These are phyloP conservation scores for Umbelopsis isabellina DNA, from an alignment of 192 early-diverging fungal genomes.

Conservation along the genomic window DNA sequence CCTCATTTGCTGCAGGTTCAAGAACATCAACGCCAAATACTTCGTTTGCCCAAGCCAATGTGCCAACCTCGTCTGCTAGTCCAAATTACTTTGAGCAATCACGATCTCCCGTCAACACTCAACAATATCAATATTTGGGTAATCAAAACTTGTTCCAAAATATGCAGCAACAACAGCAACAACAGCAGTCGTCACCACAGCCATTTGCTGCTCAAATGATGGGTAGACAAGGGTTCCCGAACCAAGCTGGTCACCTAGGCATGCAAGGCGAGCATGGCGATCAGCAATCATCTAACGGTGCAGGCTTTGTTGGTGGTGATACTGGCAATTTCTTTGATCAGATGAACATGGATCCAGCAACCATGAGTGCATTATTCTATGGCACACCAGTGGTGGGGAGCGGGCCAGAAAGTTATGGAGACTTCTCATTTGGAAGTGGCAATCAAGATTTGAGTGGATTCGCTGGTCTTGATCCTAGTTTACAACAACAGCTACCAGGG, in stretches of 20 bases:
- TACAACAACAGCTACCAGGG: slow-evolving; percentile 21
- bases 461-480: not conserved
- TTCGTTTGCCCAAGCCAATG: slow-evolving; percentile 1
- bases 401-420: not conserved
- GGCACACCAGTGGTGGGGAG: slow-evolving; percentile 19
- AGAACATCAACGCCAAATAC: not conserved
- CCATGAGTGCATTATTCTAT: slow-evolving; percentile 37
- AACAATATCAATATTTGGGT: slow-evolving; percentile 13
- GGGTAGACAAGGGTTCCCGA: slow-evolving; percentile 4
- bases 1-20: not conserved
- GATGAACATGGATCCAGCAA: slow-evolving; percentile 36
- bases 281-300: not conserved
- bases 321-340: slow-evolving; percentile 25
- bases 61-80: slow-evolving; percentile 6
- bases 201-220: slow-evolving; percentile 19
- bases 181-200: slow-evolving; percentile 16
- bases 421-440: slow-evolving; percentile 8
- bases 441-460: slow-evolving; percentile 17
- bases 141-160: slow-evolving; percentile 1
- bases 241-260: not conserved
- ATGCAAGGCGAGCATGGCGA: not conserved
- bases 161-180: slow-evolving; percentile 14
- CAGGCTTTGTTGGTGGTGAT: slow-evolving; percentile 12
- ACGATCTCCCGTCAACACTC: not conserved
- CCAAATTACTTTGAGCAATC: slow-evolving; percentile 10